Evolutionary conservation across 1,284 basidiomycete species (phyloP), one percentile per base, ranked within the genome.

Genomic region (Malassezia obtusa): DNA sequence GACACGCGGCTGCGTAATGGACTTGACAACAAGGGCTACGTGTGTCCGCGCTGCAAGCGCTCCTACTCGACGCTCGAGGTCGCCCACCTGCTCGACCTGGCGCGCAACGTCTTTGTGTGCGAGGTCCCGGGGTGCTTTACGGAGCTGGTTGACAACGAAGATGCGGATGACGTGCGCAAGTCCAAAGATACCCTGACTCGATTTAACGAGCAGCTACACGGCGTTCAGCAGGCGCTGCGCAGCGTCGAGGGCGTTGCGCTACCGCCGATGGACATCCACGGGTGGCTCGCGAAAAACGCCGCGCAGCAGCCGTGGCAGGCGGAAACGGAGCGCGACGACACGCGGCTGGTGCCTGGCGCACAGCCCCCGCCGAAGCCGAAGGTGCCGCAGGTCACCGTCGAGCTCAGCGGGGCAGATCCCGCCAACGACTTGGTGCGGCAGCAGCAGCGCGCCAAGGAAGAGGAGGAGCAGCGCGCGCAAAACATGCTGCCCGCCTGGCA

Each of bases 401-500:
- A 75, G 24, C 66, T 71, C 22, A 60, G 64, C 4, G 64, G 64
- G 37, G 61, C 61, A 32, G 63, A 65, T 28, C 65, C 64, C 2
- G 61, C 60, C 14, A 55, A 58, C 17, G 60, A 67, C 58, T 54
- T 65, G 35, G 48, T 77, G 77, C 31, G 84, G 82, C 52, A 77
- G 59, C 51, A 64, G 57, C 61, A 68, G 45, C 59, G 62, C 49
- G 59, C 62, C 31, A 58, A 52, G 21, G 63, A 68, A 25, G 69
- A 64, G 45, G 66, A 67, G 22, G 52, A 60, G 37, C 56, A 61
- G 61, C 76, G 80, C 49, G 82, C 84, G 73, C 89, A 95, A 77
- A 96, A 96, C 71, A 82, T 84, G 0, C 76, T 98, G 40, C 92
- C 92, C 0, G 80, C 84, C 9, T 96, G 92, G 92, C 86, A 94